Conservation (phyloP, 2,329 filamentous ascomycete genomes). For the Cladophialophora psammophila region DNA sequence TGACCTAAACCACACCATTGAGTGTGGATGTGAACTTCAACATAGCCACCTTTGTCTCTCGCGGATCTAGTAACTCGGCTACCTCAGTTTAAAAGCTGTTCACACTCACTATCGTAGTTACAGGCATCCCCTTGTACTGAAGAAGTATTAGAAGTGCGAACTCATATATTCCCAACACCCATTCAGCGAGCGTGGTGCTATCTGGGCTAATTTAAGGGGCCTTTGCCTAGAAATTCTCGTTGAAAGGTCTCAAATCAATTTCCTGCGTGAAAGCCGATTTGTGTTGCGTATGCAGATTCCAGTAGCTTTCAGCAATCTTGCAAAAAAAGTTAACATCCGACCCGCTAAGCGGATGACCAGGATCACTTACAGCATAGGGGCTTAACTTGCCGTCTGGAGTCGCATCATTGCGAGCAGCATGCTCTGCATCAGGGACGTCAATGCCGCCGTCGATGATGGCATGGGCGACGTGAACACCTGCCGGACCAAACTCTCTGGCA, state of each 20-base stretch:
- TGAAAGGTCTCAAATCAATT: slow-evolving; percentile 55
- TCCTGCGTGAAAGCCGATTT: slow-evolving; percentile 61
- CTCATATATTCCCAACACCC: background rate
- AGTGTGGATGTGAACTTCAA: no score
- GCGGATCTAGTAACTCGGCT: background rate
- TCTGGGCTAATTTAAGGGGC: background rate
- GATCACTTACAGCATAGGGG: slow-evolving; percentile 54
- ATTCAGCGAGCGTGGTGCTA: background rate
- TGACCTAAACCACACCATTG: no score
- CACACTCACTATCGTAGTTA: background rate
- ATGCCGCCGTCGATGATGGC: slow-evolving; percentile 65
- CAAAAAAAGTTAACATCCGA: slow-evolving; percentile 28
- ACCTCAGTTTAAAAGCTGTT: background rate
- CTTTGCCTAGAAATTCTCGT: slow-evolving; percentile 9
- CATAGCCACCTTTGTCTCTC: no score
- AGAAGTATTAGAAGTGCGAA: background rate
- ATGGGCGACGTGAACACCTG: slow-evolving; percentile 64
- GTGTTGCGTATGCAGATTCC: slow-evolving; percentile 62
- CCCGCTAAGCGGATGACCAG: slow-evolving; percentile 11
- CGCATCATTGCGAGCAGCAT: slow-evolving; percentile 53
- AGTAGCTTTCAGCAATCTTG: slow-evolving; percentile 64
- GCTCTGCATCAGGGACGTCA: slow-evolving; percentile 63
- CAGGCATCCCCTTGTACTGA: background rate
- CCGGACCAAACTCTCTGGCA: slow-evolving; percentile 62
- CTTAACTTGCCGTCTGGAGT: slow-evolving; percentile 60